Percentiles rank a stretch among this genome's conserved stretches.
Evolutionary conservation across 495 filamentous ascomycete species (phyloP).

Genomic region (Aspergillus nanangensis): DNA sequence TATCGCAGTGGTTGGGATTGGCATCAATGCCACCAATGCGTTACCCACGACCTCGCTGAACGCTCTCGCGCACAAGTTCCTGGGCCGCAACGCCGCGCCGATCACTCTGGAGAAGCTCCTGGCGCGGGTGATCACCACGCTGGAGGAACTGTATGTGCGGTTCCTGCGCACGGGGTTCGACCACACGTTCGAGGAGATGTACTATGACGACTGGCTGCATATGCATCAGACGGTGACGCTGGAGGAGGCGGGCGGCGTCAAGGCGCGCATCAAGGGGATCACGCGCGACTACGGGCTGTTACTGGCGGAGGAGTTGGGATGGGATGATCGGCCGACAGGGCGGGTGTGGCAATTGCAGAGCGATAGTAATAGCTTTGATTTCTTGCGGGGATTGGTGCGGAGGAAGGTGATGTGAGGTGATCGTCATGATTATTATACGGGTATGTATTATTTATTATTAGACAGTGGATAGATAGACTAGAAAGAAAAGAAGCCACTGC

Average conservation of each 20-base stretch:
- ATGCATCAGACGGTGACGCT: constrained; percentile 84
- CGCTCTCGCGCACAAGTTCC: constrained; percentile 51
- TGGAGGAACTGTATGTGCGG: constrained; percentile 71
- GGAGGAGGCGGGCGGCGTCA: constrained; percentile 73
- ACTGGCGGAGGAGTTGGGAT: constrained; percentile 73
- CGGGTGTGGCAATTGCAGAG: constrained; percentile 82
- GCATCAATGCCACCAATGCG: constrained; percentile 81
- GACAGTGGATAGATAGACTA: no score
- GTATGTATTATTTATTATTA: no score
- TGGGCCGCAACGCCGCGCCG: constrained; percentile 34
- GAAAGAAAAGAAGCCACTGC: no score
- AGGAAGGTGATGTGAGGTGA: no score
- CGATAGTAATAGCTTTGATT: constrained; percentile 98
- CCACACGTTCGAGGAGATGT: constrained; percentile 63
- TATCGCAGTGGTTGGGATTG: constrained; percentile 84
- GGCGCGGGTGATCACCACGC: constrained; percentile 72
- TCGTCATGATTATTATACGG: no score
- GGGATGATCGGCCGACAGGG: constrained; percentile 68
- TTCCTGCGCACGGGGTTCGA: constrained; percentile 75
- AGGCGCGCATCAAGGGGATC: constrained; percentile 82
- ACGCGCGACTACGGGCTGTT: constrained; percentile 85
- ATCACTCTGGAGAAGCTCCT: constrained; percentile 79
- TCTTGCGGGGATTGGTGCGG: constrained; percentile 84
- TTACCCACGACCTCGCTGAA: constrained; percentile 85
- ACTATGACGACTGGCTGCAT: constrained; percentile 89